Evolutionary conservation across 2,329 filamentous ascomycete genomes (phyloP).

Genomic region (Xylariaceae sp.): DNA sequence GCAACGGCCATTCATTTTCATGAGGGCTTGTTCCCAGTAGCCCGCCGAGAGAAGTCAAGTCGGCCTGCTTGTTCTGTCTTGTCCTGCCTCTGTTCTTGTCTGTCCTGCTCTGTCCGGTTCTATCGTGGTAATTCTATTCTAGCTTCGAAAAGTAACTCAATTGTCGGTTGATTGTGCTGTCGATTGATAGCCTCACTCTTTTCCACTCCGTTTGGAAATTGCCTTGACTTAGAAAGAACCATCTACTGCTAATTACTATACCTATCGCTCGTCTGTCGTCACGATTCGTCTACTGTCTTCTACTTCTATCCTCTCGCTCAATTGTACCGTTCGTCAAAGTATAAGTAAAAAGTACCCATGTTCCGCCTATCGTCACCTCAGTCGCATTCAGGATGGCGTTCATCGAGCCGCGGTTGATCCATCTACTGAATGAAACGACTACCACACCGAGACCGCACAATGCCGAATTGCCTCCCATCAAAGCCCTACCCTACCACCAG

Average conservation of each 20-base stretch:
- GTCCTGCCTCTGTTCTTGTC: neutral
- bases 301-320: constrained; percentile 18
- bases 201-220: too few relatives aligned
- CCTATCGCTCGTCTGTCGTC: neutral
- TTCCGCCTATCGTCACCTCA: constrained; percentile 25
- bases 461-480: constrained; percentile 52
- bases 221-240: too few relatives aligned
- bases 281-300: neutral
- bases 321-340: constrained; percentile 13
- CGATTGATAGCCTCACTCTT: too few relatives aligned
- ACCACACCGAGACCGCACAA: constrained; percentile 44
- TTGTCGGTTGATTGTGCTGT: too few relatives aligned
- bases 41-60: neutral
- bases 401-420: constrained; percentile 64
- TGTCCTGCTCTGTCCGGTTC: neutral
- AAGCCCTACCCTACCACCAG: constrained; percentile 43
- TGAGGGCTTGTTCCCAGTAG: neutral
- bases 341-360: constrained; percentile 34
- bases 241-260: neutral
- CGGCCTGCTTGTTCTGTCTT: neutral
- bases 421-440: constrained; percentile 57
- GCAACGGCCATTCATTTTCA: constrained; percentile 2
- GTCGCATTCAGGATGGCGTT: constrained; percentile 53
- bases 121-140: neutral
- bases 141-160: constrained; percentile 3